These are phyloP conservation scores for Hordeum vulgare DNA, from an alignment of 176 grass and related monocot species.

Conservation along the genomic window MorexV3_pseudomolecules_assembly NC_058519.1:661255997-661256496, in stretches of 20 bases:
- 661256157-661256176: background rate
- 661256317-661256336: background rate
- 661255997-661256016: background rate
- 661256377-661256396: background rate
- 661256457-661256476: background rate
- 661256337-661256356: background rate
- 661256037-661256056: background rate
- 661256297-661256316: background rate
- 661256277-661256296: background rate
- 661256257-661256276: background rate
- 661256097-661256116: slow-evolving; percentile 9
- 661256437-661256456: background rate
- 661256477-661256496: too few relatives aligned
- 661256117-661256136: background rate
- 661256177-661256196: background rate
- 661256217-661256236: background rate
- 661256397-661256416: background rate
- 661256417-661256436: background rate
- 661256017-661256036: background rate
- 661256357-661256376: background rate
- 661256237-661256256: background rate
- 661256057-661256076: background rate
- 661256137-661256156: background rate
- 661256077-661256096: background rate
- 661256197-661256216: background rate